Evolutionary conservation across 2,329 filamentous ascomycete species (phyloP), one percentile per base, ranked within the genome.

Genomic region (Penicillium psychrosexuale): DNA sequence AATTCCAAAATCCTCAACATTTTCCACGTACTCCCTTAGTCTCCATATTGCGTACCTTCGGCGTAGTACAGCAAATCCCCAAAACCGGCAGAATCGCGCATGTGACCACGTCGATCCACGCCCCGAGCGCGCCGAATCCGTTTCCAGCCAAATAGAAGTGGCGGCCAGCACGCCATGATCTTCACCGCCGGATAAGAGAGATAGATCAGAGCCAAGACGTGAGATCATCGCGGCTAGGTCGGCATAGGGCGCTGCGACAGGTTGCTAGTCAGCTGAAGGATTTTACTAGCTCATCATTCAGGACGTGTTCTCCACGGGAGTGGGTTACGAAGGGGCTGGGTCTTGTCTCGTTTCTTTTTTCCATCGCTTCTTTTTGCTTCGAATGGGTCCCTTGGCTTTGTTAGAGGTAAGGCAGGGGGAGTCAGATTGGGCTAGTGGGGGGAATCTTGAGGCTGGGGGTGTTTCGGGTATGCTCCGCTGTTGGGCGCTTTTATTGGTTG

Each of bases 221-320:
- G 13, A 34, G 61, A 65, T 64, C 61, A 47, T 40, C 60, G 58
- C 63, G 62, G 62, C 53, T 64, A 64, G 54, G 54, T 56, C 61
- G 61, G 63, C 56, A 62, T 63, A 55, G 49, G 54, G 46, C 54
- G 50, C 54, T 55, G 47, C 51, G 61, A 62, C 31, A 39, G 43
- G 6, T 31, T 42, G 22, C 42, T 49, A 42, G 44, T 40, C 28
- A 34, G 28, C 19, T 49, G 37, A 53, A 49, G 37, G 30, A 37
- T 13, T 51, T 51, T 28, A 51, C 34, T 55, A 55, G 52, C 30
- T 19, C n/a, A 11, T 42, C 42, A 13, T 30, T 27, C 11, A 6
- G 11, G n/a, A 27, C 3, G 15, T 30, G 30, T 28, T 44, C 51
- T 36, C 36, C 37, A 22, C n/a, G 8, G 13, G 24, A 40, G 46